phyloP scores from a whole-genome alignment of 2,329 filamentous ascomycete species.

The Hypoxylon sp. region DNA sequence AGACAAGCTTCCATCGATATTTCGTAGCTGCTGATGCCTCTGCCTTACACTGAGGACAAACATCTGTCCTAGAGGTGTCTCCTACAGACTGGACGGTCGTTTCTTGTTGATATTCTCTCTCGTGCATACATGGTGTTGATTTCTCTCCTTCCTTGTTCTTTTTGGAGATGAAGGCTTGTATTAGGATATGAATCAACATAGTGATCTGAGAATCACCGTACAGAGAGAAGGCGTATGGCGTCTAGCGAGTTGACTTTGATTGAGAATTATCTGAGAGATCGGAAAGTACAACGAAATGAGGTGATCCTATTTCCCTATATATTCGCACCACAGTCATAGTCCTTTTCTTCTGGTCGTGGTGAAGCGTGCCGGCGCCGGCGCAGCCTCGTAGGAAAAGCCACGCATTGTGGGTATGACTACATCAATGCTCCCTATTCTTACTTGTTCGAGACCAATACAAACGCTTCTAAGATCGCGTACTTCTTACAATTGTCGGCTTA shows the following conservation, averaged over 20 bases:
- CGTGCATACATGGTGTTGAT: constrained; percentile 30
- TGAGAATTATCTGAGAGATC: constrained; percentile 8
- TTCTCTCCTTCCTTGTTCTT: constrained; percentile 4
- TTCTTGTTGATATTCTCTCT: constrained; percentile 20
- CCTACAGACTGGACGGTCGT: constrained; percentile 7
- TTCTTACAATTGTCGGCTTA: neutral
- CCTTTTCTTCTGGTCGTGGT: neutral
- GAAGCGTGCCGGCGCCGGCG: neutral
- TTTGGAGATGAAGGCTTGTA: constrained; percentile 19
- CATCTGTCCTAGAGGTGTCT: constrained; percentile 1
- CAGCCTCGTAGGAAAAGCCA: neutral
- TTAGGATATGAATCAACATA: constrained; percentile 29
- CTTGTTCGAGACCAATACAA: constrained; percentile 16
- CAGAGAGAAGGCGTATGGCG: neutral
- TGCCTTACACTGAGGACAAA: constrained; percentile 54
- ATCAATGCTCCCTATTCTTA: constrained; percentile 11
- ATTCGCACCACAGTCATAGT: neutral
- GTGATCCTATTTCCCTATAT: constrained; percentile 27
- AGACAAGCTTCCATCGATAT: constrained; percentile 72
- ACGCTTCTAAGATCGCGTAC: neutral
- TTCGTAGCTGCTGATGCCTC: constrained; percentile 55
- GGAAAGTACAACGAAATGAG: constrained; percentile 3
- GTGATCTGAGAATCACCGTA: constrained; percentile 7
- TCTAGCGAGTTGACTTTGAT: neutral
- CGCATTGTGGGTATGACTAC: constrained; percentile 16